Percentiles rank a stretch among this genome's conserved stretches.
Evolutionary conservation across 345 rosid genomes (phyloP).

Genomic region (Luvunga scandens): DNA sequence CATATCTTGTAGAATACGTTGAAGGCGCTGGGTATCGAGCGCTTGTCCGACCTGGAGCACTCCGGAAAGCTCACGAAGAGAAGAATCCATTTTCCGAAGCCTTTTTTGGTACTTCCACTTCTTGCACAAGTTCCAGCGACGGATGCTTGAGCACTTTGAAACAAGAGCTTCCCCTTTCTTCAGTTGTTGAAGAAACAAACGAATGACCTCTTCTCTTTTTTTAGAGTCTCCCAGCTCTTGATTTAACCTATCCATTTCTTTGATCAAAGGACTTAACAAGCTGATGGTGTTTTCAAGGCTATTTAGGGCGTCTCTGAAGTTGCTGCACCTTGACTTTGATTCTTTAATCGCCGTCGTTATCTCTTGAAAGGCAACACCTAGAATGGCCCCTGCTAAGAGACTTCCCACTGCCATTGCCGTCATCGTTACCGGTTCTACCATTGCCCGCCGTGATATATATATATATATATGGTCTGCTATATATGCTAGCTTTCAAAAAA

Average conservation of each 20-base stretch:
- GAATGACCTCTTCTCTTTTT: neutral
- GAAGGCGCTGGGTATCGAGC: neutral
- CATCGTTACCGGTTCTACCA: neutral
- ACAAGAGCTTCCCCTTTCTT: neutral
- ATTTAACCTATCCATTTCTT: neutral
- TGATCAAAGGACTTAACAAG: neutral
- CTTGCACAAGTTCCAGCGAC: neutral
- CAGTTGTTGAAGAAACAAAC: neutral
- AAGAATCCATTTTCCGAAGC: neutral
- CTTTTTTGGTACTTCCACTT: neutral
- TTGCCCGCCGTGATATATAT: neutral
- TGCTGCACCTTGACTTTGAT: neutral
- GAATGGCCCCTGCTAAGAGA: neutral
- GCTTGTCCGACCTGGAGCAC: neutral
- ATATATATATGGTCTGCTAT: no score
- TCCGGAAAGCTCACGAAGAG: neutral
- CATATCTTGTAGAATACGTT: no score
- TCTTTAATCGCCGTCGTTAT: neutral
- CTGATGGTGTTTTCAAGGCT: neutral
- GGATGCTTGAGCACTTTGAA: neutral
- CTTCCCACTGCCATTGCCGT: neutral
- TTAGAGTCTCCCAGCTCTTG: neutral
- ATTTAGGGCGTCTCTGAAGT: neutral
- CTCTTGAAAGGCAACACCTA: neutral
- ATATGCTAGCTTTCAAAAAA: no score